A percentile compares a stretch with the other conserved stretches of the same genome.
Conservation (phyloP, 192 early-diverging fungal species). For the Coemansia brasiliensis region DNA sequence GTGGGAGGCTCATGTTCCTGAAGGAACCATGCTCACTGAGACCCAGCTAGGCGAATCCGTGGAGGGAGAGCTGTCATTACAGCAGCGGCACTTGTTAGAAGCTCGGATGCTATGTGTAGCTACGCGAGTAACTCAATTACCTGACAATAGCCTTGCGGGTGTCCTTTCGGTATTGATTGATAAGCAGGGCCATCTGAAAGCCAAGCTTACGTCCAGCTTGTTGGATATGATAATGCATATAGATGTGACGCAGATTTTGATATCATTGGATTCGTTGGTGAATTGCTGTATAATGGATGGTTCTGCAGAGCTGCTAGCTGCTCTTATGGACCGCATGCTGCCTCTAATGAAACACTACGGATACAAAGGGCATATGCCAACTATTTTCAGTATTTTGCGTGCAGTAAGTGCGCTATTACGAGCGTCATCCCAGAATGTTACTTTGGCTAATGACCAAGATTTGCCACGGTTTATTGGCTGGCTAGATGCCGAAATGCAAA, state of each 20-base stretch:
- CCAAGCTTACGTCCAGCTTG: constrained; percentile 9
- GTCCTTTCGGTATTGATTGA: constrained; percentile 15
- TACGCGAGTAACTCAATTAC: background rate
- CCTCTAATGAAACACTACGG: constrained; percentile 24
- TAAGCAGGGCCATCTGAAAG: background rate
- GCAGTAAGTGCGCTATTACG: constrained; percentile 11
- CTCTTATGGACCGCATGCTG: constrained; percentile 26
- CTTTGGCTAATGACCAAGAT: constrained; percentile 23
- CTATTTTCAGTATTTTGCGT: constrained; percentile 29
- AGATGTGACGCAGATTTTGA: constrained; percentile 23
- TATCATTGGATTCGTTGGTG: constrained; percentile 23
- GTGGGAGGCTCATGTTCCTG: background rate
- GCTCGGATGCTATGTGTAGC: constrained; percentile 21
- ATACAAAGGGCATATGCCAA: constrained; percentile 35
- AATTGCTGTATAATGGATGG: constrained; percentile 13
- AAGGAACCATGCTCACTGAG: background rate
- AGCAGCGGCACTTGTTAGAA: constrained; percentile 12
- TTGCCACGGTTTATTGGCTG: constrained; percentile 46
- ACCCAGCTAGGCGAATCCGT: background rate
- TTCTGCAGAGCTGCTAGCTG: background rate
- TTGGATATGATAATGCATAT: constrained; percentile 2
- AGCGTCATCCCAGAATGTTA: background rate
- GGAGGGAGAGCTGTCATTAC: background rate
- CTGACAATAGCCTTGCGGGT: constrained; percentile 10
- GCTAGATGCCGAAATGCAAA: constrained; percentile 22